Percentiles rank a stretch among this genome's conserved stretches.
Evolutionary conservation across 2,329 filamentous ascomycete species (phyloP).

Genomic region (Torrubiellomyces zombiae): DNA sequence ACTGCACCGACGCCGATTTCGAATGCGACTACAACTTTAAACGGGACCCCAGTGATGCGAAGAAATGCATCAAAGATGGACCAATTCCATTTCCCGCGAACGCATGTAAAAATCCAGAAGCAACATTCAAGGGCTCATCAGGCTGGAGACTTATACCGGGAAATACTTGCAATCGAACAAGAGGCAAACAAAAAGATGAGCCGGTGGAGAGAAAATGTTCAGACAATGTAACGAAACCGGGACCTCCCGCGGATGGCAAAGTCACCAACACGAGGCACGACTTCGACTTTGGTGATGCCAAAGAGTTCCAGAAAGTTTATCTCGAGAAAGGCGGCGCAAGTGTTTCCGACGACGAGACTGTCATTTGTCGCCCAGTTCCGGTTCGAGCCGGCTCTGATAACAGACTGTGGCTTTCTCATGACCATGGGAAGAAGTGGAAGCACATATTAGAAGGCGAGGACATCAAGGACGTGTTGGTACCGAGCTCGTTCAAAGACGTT

Average conservation of each 20-base stretch:
- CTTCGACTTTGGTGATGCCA: slow-evolving; percentile 45
- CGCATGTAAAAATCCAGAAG: slow-evolving; percentile 51
- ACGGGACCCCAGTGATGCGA: slow-evolving; percentile 43
- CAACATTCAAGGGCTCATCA: slow-evolving; percentile 69
- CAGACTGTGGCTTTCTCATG: slow-evolving; percentile 54
- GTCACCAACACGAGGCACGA: slow-evolving; percentile 41
- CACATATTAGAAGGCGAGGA: slow-evolving; percentile 50
- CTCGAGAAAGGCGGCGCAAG: slow-evolving; percentile 59
- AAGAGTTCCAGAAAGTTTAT: slow-evolving; percentile 46
- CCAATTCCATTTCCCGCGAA: slow-evolving; percentile 51
- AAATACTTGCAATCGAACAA: slow-evolving; percentile 49
- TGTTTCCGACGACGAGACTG: slow-evolving; percentile 52
- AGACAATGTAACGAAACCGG: slow-evolving; percentile 32
- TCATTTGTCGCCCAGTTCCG: slow-evolving; percentile 37
- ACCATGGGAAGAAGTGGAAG: slow-evolving; percentile 83
- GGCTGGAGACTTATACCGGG: slow-evolving; percentile 87
- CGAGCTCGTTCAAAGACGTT: slow-evolving; percentile 66
- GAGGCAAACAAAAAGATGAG: slow-evolving; percentile 50
- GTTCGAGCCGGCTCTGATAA: slow-evolving; percentile 24
- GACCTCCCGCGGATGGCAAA: slow-evolving; percentile 45
- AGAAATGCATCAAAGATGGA: slow-evolving; percentile 50
- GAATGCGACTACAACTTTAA: slow-evolving; percentile 94
- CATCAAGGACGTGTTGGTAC: slow-evolving; percentile 56
- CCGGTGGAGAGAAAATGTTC: slow-evolving; percentile 61
- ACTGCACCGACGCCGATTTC: slow-evolving; percentile 72